Evolutionary conservation across 495 filamentous ascomycete species (phyloP).

Genomic region (Echria macrotheca): DNA sequence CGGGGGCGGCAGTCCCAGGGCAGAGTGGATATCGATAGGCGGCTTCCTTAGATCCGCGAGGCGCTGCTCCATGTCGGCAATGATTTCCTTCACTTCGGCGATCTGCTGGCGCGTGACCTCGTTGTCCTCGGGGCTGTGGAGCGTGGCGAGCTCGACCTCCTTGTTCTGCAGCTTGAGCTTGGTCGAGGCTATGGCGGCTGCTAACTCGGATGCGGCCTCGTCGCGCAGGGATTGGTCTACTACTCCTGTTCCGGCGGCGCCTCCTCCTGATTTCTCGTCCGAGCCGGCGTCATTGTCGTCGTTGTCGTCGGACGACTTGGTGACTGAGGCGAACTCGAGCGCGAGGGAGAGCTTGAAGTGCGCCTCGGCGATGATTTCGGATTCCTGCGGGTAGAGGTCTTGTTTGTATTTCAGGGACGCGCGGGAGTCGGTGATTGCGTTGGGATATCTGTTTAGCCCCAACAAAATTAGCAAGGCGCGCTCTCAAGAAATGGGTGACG

Average conservation of each 20-base stretch:
- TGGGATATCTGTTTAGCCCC: slow-evolving; percentile 50
- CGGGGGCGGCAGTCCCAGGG: slow-evolving; percentile 39
- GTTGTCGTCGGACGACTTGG: slow-evolving; percentile 49
- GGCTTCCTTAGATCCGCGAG: slow-evolving; percentile 71
- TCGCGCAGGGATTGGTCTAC: slow-evolving; percentile 63
- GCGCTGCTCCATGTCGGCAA: slow-evolving; percentile 71
- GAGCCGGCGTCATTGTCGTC: slow-evolving; percentile 29
- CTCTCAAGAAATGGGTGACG: neutral
- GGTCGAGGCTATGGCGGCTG: slow-evolving; percentile 76
- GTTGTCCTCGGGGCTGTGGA: slow-evolving; percentile 50
- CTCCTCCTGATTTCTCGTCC: too few species aligned
- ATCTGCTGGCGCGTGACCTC: slow-evolving; percentile 61
- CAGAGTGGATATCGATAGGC: slow-evolving; percentile 56
- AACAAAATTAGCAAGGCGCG: neutral
- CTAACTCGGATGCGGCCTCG: slow-evolving; percentile 72
- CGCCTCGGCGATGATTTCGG: slow-evolving; percentile 81
- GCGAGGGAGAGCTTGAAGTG: slow-evolving; percentile 95
- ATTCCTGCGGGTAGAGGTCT: slow-evolving; percentile 69
- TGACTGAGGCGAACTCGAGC: slow-evolving; percentile 86
- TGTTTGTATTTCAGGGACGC: slow-evolving; percentile 70
- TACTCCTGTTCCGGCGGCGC: slow-evolving; percentile 17
- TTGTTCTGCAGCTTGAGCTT: slow-evolving; percentile 69
- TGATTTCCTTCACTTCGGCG: slow-evolving; percentile 77
- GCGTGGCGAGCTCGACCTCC: slow-evolving; percentile 53
- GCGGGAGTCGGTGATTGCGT: slow-evolving; percentile 74